Percentiles rank a stretch among this genome's conserved stretches.
Evolutionary conservation across 305 asterid species (phyloP).

Genomic region (Stenogyne calaminthoides): DNA sequence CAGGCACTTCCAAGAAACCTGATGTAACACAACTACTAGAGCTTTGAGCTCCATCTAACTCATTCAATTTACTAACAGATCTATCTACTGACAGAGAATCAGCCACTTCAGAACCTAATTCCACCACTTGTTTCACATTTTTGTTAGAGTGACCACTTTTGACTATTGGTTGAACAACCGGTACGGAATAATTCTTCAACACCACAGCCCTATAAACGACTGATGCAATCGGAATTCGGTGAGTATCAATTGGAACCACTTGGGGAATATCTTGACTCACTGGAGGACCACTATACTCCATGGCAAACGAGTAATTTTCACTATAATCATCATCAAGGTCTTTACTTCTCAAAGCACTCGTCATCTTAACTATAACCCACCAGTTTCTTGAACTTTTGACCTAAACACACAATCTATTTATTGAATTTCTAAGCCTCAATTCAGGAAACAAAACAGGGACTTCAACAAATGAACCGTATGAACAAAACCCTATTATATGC

Average conservation of each 20-base stretch:
- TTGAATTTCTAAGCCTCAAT: neutral
- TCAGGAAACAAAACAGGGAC: neutral
- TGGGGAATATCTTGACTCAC: slow-evolving; percentile 70
- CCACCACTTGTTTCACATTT: slow-evolving; percentile 30
- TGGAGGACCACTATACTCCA: slow-evolving; percentile 85
- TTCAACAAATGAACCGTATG: neutral
- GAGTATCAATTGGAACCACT: slow-evolving; percentile 71
- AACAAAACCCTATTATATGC: neutral
- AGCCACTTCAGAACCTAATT: slow-evolving; percentile 28
- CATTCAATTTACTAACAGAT: slow-evolving; percentile 23
- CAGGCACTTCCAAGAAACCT: slow-evolving; percentile 52
- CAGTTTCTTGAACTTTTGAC: slow-evolving; percentile 9
- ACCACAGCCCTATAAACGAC: slow-evolving; percentile 43
- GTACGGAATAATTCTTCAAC: slow-evolving; percentile 44
- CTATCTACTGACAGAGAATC: neutral
- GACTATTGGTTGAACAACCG: slow-evolving; percentile 71
- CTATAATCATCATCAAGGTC: slow-evolving; percentile 53
- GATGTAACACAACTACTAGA: slow-evolving; percentile 59
- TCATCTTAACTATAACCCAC: slow-evolving; percentile 40
- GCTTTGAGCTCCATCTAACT: slow-evolving; percentile 39
- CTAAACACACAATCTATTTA: slow-evolving; percentile 2
- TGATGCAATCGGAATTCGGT: slow-evolving; percentile 69
- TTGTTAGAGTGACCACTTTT: slow-evolving; percentile 32
- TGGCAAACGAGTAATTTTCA: slow-evolving; percentile 79
- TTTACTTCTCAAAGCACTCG: slow-evolving; percentile 51